These are phyloP conservation scores for Fusarium sp. DNA, from an alignment of 2,329 filamentous ascomycete genomes.

Conservation along the genomic window DNA sequence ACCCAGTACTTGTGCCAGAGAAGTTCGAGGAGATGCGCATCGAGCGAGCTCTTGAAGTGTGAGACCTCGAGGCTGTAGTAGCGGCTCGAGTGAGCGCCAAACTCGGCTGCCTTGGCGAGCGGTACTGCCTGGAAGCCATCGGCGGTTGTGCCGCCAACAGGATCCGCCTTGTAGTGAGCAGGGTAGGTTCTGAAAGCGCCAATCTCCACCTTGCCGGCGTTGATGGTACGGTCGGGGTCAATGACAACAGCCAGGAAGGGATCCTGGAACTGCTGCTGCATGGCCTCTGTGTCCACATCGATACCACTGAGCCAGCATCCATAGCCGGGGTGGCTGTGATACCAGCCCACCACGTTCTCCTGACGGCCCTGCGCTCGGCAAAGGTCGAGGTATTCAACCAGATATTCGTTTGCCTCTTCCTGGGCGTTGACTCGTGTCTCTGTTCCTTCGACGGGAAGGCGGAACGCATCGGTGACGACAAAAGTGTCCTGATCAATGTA, in stretches of 20 bases:
- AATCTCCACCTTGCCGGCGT: conserved; percentile 95
- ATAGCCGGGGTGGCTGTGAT: conserved; percentile 97
- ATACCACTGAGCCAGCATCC: conserved; percentile 98
- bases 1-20: conserved; percentile 99
- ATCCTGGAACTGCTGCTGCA: conserved; percentile 87
- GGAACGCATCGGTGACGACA: conserved; percentile 93
- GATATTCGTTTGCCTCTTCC: conserved; percentile 96
- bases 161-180: conserved; percentile 71
- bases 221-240: conserved; percentile 95
- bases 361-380: conserved; percentile 80
- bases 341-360: conserved; percentile 98
- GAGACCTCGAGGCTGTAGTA: conserved; percentile 95
- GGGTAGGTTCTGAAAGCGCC: conserved; percentile 96
- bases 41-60: conserved; percentile 93
- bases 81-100: conserved; percentile 88
- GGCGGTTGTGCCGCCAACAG: conserved; percentile 35
- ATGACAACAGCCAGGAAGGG: conserved; percentile 97
- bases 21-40: conserved; percentile 85
- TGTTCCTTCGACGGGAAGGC: conserved; percentile 96
- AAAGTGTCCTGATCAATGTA: conserved; percentile 88
- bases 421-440: conserved; percentile 98
- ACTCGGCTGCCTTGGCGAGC: conserved; percentile 93
- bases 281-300: conserved; percentile 88
- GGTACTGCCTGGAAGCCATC: conserved; percentile 84
- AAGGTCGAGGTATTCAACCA: conserved; percentile 84